Percentiles rank a stretch among this genome's conserved stretches.
phyloP scores from a whole-genome alignment of 2,329 filamentous ascomycete genomes.

The Cladosporium austrohemisphaericum region DNA sequence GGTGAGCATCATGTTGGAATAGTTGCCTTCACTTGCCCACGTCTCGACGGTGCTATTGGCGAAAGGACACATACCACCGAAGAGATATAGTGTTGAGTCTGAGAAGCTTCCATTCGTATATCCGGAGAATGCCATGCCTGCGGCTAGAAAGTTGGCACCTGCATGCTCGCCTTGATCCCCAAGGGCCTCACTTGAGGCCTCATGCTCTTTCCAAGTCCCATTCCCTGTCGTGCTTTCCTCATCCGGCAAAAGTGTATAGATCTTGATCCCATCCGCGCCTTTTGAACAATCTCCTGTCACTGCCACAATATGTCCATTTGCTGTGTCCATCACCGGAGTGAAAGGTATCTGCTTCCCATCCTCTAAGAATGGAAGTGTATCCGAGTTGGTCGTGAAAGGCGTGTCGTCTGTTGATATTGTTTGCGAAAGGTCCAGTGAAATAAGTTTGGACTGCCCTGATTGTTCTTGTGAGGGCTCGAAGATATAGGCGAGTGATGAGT shows the following conservation, averaged over 20 bases:
- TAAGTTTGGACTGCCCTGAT: constrained; percentile 51
- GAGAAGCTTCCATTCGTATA: constrained; percentile 52
- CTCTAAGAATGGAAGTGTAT: constrained; percentile 61
- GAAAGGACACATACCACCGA: constrained; percentile 84
- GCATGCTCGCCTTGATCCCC: constrained; percentile 34
- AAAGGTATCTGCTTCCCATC: constrained; percentile 55
- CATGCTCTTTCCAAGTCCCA: constrained; percentile 51
- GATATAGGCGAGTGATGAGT: constrained; percentile 62
- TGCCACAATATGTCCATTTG: constrained; percentile 65
- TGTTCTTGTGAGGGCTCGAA: constrained; percentile 55
- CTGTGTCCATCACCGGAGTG: constrained; percentile 60
- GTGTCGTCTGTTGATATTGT: constrained; percentile 49
- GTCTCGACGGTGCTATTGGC: constrained; percentile 40
- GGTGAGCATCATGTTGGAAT: constrained; percentile 74
- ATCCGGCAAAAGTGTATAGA: constrained; percentile 66
- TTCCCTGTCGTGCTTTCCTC: constrained; percentile 41
- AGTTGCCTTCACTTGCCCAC: constrained; percentile 69
- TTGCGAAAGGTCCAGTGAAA: constrained; percentile 63
- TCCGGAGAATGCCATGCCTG: constrained; percentile 65
- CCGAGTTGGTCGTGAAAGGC: constrained; percentile 48
- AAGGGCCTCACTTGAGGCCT: constrained; percentile 26
- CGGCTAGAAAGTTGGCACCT: constrained; percentile 56
- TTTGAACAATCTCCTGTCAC: constrained; percentile 69
- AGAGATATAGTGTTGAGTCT: constrained; percentile 63
- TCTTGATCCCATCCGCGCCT: constrained; percentile 46